Conservation (phyloP, 768 basidiomycete genomes). For the Phaeolepiota aurea region DNA sequence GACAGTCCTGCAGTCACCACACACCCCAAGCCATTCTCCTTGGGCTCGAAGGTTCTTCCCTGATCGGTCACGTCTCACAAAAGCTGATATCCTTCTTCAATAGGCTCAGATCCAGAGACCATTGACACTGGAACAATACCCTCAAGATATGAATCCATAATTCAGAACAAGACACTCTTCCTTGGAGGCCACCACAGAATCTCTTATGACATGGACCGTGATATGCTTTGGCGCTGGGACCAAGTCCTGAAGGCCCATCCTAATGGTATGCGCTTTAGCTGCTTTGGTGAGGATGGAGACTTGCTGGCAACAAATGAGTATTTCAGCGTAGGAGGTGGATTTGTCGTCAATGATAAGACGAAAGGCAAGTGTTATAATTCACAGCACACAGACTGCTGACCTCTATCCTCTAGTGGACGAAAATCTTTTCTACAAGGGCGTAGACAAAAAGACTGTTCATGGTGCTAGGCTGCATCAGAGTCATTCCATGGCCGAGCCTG, state of each 20-base stretch:
- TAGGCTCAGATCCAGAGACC: conserved; percentile 86
- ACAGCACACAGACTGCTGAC: neutral
- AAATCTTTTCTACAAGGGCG: conserved; percentile 90
- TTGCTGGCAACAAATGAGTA: conserved; percentile 93
- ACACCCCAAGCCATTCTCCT: conserved; percentile 83
- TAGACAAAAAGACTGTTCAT: conserved; percentile 76
- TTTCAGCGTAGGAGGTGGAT: conserved; percentile 90
- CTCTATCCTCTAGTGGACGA: conserved; percentile 56
- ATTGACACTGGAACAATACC: conserved; percentile 83
- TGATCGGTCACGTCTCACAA: too few relatives aligned
- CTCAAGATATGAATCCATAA: conserved; percentile 63
- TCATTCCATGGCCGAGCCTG: conserved; percentile 34
- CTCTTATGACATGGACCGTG: conserved; percentile 77
- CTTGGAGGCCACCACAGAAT: conserved; percentile 74
- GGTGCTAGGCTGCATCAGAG: conserved; percentile 69
- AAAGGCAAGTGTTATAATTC: conserved; percentile 41
- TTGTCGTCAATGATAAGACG: conserved; percentile 92
- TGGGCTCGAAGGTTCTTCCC: conserved; percentile 58
- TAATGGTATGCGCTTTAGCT: conserved; percentile 91
- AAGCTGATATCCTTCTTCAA: neutral
- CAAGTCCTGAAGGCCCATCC: conserved; percentile 84
- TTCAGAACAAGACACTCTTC: conserved; percentile 53
- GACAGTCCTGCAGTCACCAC: conserved; percentile 49
- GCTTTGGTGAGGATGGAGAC: conserved; percentile 73
- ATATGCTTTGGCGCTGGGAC: conserved; percentile 92